Percentiles rank a stretch among this genome's conserved stretches.
Conservation (phyloP, 306 rosid genomes). For the peach (Prunus persica) region DNA sequence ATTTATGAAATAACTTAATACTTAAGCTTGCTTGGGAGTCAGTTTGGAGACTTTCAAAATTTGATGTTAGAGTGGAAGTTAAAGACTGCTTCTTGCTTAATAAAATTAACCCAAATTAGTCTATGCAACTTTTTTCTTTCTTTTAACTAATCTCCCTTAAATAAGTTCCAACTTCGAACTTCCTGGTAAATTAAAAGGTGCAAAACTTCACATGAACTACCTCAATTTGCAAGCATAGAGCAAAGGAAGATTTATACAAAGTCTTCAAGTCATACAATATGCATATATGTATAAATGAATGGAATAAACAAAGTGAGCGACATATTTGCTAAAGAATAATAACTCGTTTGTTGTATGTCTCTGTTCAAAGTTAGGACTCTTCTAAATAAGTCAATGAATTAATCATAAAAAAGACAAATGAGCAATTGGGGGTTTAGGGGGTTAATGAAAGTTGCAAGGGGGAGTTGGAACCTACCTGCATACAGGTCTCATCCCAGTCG, state of each 20-base stretch:
- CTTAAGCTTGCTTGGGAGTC: neutral
- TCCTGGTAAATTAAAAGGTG: neutral
- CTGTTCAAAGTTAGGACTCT: neutral
- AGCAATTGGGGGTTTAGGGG: neutral
- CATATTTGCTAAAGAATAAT: neutral
- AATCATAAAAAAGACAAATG: neutral
- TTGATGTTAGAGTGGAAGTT: too few relatives aligned
- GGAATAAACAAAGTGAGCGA: neutral
- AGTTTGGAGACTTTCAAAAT: neutral
- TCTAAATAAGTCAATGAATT: neutral
- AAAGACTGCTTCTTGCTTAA: too few relatives aligned
- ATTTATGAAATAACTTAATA: too few relatives aligned
- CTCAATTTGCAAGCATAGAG: neutral
- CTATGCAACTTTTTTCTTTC: too few relatives aligned
- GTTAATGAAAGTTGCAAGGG: neutral
- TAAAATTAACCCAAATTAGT: neutral
- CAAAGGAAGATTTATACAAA: neutral
- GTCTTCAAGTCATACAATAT: too few relatives aligned
- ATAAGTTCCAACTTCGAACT: neutral
- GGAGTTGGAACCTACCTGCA: conserved; percentile 50
- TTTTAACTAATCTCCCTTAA: too few relatives aligned
- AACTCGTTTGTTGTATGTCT: neutral
- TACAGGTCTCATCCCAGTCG: conserved; percentile 87
- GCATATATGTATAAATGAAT: neutral
- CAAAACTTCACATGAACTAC: neutral